A percentile compares a stretch with the other conserved stretches of the same genome.
Conservation (phyloP, 352 stramenopile genomes). For the Globisporangium rhizosaccharum region DNA sequence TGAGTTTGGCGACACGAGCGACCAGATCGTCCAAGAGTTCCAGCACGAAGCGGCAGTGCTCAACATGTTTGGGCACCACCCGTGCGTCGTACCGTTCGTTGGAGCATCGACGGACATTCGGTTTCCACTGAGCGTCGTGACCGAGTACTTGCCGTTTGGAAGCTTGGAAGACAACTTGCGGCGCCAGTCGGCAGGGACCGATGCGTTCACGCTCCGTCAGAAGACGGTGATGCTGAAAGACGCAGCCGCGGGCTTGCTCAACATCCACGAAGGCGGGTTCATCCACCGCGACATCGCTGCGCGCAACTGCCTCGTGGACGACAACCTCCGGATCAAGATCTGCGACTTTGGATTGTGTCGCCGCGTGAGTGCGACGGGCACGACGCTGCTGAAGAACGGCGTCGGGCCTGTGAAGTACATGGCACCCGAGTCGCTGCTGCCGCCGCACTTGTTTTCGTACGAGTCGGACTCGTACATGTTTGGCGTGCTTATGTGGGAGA, state of each 20-base stretch:
- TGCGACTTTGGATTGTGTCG: slow-evolving; percentile 79
- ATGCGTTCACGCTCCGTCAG: slow-evolving; percentile 28
- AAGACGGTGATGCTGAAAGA: slow-evolving; percentile 69
- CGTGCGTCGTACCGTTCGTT: slow-evolving; percentile 78
- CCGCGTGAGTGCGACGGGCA: slow-evolving; percentile 46
- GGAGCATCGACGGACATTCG: slow-evolving; percentile 65
- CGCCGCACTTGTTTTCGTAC: slow-evolving; percentile 69
- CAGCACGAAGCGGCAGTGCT: slow-evolving; percentile 76
- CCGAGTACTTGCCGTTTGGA: slow-evolving; percentile 66
- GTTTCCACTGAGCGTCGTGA: slow-evolving; percentile 63
- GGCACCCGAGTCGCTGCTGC: slow-evolving; percentile 73
- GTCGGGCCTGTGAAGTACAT: slow-evolving; percentile 82
- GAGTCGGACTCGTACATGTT: slow-evolving; percentile 82
- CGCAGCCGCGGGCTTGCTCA: slow-evolving; percentile 64
- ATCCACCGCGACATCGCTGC: slow-evolving; percentile 79
- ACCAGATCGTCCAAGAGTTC: slow-evolving; percentile 78
- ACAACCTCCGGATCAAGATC: slow-evolving; percentile 56
- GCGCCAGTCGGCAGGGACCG: slow-evolving; percentile 13
- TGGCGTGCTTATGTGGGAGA: slow-evolving; percentile 82
- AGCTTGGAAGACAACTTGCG: slow-evolving; percentile 70
- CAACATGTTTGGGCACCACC: slow-evolving; percentile 81
- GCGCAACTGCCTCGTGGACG: slow-evolving; percentile 73
- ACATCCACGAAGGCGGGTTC: slow-evolving; percentile 82
- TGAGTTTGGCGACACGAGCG: slow-evolving; percentile 66
- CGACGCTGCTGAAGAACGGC: slow-evolving; percentile 55